These are phyloP conservation scores for Trametes elegans DNA, from an alignment of 768 basidiomycete species.

Conservation along the genomic window DNA sequence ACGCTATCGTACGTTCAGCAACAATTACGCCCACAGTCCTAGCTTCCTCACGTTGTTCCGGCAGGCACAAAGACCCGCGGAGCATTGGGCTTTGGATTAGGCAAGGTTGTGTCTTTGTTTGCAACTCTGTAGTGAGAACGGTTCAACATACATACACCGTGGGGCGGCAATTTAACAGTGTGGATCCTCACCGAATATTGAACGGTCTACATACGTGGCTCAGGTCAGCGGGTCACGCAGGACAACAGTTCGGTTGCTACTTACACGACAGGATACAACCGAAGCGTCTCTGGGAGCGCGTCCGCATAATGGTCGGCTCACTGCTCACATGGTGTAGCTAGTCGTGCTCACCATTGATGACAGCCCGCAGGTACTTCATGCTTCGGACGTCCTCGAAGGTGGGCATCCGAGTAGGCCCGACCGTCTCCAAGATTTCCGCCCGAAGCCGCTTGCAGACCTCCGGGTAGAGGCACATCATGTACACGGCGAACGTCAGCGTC, in stretches of 20 bases:
- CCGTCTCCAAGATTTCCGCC: slow-evolving; percentile 32
- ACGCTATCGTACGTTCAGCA: slow-evolving; percentile 3
- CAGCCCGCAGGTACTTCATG: slow-evolving; percentile 36
- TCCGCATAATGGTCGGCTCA: neutral
- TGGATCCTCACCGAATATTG: slow-evolving; percentile 26
- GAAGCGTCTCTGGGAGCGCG: neutral
- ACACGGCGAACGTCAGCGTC: slow-evolving; percentile 33
- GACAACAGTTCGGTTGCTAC: neutral
- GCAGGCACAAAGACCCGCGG: slow-evolving; percentile 31
- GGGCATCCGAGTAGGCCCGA: slow-evolving; percentile 29
- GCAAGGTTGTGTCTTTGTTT: slow-evolving; percentile 23
- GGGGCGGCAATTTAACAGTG: neutral
- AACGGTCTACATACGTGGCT: slow-evolving; percentile 23
- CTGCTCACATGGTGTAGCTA: too few relatives aligned
- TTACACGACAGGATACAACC: slow-evolving; percentile 34
- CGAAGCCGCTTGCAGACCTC: slow-evolving; percentile 31
- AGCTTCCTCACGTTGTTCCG: slow-evolving; percentile 23
- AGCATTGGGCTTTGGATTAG: slow-evolving; percentile 22
- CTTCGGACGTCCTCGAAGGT: slow-evolving; percentile 33
- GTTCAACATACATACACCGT: neutral
- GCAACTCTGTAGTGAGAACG: slow-evolving; percentile 16
- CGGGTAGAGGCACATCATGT: slow-evolving; percentile 33
- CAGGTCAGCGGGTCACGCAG: neutral
- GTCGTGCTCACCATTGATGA: slow-evolving; percentile 32
- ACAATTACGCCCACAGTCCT: slow-evolving; percentile 19